Evolutionary conservation across 805 yeast genomes (phyloP).

Genomic region (Spencermartinsiella europaea): DNA sequence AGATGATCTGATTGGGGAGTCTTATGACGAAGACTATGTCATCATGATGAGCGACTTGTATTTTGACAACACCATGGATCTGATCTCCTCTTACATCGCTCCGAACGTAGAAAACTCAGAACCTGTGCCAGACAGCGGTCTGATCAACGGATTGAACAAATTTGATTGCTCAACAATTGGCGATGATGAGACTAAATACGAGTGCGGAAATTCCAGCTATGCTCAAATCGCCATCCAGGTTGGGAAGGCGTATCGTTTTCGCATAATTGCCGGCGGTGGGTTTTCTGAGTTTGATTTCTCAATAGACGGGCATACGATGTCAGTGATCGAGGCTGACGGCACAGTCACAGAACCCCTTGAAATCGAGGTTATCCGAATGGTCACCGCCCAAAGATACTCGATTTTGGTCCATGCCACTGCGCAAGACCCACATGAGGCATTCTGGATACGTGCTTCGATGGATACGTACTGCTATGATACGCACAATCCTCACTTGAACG

Average conservation of each 20-base stretch:
- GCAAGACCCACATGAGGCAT: constrained; percentile 28
- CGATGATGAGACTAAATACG: constrained; percentile 21
- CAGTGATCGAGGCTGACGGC: constrained; percentile 35
- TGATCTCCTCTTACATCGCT: constrained; percentile 35
- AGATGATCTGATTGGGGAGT: constrained; percentile 25
- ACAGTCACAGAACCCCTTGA: constrained; percentile 23
- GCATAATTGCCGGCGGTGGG: constrained; percentile 32
- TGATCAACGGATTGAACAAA: constrained; percentile 37
- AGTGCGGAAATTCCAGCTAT: constrained; percentile 21
- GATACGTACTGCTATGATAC: constrained; percentile 35
- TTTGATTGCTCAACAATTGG: constrained; percentile 26
- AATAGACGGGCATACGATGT: constrained; percentile 27
- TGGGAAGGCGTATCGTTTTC: constrained; percentile 19
- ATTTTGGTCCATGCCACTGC: constrained; percentile 43
- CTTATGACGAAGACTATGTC: constrained; percentile 31
- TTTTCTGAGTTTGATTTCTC: constrained; percentile 31
- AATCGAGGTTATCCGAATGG: constrained; percentile 28
- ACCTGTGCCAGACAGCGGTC: constrained; percentile 38
- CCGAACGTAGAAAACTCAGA: constrained; percentile 38
- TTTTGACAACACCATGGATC: constrained; percentile 32
- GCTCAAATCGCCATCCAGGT: constrained; percentile 18
- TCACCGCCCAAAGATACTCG: constrained; percentile 80
- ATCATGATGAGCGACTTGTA: constrained; percentile 40
- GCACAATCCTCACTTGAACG: constrained; percentile 32
- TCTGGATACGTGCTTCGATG: constrained; percentile 38